Evolutionary conservation across 306 rosid species (phyloP), one percentile per base, ranked within the genome.

Genomic region (Mucuna pruriens): DNA sequence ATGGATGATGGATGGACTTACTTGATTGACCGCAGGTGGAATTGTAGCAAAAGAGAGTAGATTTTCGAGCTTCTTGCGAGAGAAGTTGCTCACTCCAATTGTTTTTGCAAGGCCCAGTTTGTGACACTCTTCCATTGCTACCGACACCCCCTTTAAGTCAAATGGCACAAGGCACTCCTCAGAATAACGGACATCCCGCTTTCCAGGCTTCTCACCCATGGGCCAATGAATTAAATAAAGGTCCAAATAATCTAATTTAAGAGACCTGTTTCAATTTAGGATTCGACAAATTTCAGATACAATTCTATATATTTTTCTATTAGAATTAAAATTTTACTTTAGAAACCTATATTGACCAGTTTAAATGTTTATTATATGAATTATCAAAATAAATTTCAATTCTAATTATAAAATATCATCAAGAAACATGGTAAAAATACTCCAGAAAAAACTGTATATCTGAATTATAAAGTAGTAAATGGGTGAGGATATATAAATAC

Each of bases 51-150:
- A 83, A 49, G 85, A 82, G 52, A 75, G 81, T 0, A 82, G 48
- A 74, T 40, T n/a, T 40, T 82, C 81, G 5, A 82, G 81, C 15
- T 68, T 75, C 33, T 68, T 54, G 63, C 31, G 13, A 9, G 54
- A 54, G 13, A 81, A 81, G 46, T 74, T 81, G 51, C 85, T 81
- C 2, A 81, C 85, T 25, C 80, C 85, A 65, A 81, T 81, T 4
- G 40, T 42, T 54, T 63, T 81, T 7, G 85, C 63, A 1, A 74
- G 85, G 12, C 85, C 85, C 0, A 52, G 19, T 39, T 40, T 65
- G 3, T 88, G 72, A 62, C 90, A 85, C 23, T 85, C 89, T 81
- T 91, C 92, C 92, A 91, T 91, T 77, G 72, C 81, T 49, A 83
- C 87, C 97, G 94, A 91, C 9, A 90, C 91, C 0, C 84, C 82